phyloP scores from a whole-genome alignment of 495 filamentous ascomycete species.

The Neurospora sp. region DNA sequence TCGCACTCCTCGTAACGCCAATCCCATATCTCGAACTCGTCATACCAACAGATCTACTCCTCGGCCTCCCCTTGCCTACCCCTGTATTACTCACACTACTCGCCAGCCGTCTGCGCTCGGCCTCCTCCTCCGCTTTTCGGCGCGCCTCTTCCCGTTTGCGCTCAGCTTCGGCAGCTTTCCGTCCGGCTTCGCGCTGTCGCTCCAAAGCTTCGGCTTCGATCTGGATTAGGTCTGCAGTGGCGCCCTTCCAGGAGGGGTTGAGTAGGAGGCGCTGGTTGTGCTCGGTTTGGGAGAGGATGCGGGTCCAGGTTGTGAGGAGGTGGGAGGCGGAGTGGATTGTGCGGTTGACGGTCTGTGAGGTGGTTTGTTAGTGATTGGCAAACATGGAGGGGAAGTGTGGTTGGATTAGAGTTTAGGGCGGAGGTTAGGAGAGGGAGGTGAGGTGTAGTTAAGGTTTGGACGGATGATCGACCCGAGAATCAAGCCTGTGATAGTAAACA shows the following conservation, averaged over 20 bases:
- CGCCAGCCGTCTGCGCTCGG: constrained; percentile 42
- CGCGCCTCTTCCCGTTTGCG: constrained; percentile 60
- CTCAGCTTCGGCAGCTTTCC: constrained; percentile 64
- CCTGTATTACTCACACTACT: constrained; percentile 17
- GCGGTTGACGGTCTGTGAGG: constrained; percentile 61
- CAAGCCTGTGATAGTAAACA: neutral
- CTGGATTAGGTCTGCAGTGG: constrained; percentile 71
- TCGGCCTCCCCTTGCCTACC: constrained; percentile 14
- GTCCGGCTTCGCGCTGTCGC: constrained; percentile 63
- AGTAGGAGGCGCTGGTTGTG: constrained; percentile 91
- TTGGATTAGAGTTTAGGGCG: neutral
- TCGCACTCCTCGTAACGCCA: constrained; percentile 19
- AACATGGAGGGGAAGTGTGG: neutral
- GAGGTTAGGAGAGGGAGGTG: neutral
- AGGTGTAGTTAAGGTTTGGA: neutral
- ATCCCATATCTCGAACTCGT: constrained; percentile 18
- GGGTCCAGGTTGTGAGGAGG: constrained; percentile 91
- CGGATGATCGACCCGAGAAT: neutral
- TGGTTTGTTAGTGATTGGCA: neutral
- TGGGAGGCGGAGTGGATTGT: constrained; percentile 85
- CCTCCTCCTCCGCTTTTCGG: constrained; percentile 63
- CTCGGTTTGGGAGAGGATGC: constrained; percentile 91
- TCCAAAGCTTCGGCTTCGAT: constrained; percentile 65
- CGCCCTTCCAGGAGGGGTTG: constrained; percentile 81
- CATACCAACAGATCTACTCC: constrained; percentile 9